These are phyloP conservation scores for Podospora bellae-mahoneyi DNA, from an alignment of 495 filamentous ascomycete species.

Conservation along the genomic window DNA sequence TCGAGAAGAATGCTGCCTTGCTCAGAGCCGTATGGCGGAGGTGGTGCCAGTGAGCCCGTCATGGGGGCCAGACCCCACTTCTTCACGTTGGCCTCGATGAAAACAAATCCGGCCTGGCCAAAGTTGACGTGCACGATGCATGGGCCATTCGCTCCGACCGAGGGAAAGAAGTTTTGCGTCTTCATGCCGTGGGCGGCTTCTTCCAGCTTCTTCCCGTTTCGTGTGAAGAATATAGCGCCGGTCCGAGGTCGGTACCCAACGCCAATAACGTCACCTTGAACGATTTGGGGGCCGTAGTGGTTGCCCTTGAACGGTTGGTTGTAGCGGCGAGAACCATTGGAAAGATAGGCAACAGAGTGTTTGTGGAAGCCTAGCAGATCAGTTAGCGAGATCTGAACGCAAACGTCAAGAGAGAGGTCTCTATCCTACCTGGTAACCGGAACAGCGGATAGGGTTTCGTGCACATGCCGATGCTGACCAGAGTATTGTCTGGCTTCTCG, in stretches of 20 bases:
- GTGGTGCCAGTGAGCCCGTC: slow-evolving; percentile 90
- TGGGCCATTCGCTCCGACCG: slow-evolving; percentile 89
- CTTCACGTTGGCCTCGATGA: slow-evolving; percentile 98
- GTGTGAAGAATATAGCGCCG: slow-evolving; percentile 94
- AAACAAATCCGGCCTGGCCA: slow-evolving; percentile 94
- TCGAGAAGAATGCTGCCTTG: slow-evolving; percentile 94
- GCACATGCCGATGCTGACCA: slow-evolving; percentile 84
- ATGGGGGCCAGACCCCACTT: slow-evolving; percentile 98
- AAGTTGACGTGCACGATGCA: slow-evolving; percentile 94
- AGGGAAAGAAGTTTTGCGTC: slow-evolving; percentile 93
- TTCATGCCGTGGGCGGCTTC: slow-evolving; percentile 92
- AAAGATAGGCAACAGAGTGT: slow-evolving; percentile 84
- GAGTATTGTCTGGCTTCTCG: slow-evolving; percentile 85
- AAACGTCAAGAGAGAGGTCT: background rate
- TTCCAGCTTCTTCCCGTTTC: slow-evolving; percentile 95
- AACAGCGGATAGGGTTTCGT: slow-evolving; percentile 98
- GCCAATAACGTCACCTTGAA: slow-evolving; percentile 93
- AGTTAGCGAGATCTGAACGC: slow-evolving; percentile 5
- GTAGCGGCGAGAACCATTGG: slow-evolving; percentile 76
- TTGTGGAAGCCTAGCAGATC: slow-evolving; percentile 73
- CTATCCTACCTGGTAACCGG: slow-evolving; percentile 70
- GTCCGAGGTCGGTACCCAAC: slow-evolving; percentile 93
- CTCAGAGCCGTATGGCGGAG: slow-evolving; percentile 93
- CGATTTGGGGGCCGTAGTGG: slow-evolving; percentile 74
- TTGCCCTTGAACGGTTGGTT: slow-evolving; percentile 85